Conservation (phyloP, 2,329 filamentous ascomycete species). For the Cladosporium colombiae region DNA sequence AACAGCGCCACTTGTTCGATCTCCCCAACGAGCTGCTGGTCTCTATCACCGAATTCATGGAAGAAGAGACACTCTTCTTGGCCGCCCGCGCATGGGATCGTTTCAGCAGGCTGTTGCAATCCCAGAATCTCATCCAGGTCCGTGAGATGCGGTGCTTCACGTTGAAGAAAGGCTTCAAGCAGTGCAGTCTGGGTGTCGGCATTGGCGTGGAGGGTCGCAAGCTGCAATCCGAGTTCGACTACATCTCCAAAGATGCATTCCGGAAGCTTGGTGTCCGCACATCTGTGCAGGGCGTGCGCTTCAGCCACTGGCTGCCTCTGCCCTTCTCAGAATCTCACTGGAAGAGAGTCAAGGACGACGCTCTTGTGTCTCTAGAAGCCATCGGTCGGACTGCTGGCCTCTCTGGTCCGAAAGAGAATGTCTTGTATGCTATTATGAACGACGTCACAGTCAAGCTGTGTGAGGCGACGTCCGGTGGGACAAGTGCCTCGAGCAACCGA, state of each 20-base stretch:
- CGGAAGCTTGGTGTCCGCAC: constrained; percentile 19
- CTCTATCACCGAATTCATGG: constrained; percentile 25
- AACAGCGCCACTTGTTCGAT: constrained; percentile 17
- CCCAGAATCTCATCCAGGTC: constrained; percentile 26
- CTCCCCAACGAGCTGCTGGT: constrained; percentile 26
- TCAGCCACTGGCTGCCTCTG: constrained; percentile 28
- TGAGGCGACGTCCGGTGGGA: background rate
- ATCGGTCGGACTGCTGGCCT: constrained; percentile 17
- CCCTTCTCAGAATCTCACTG: constrained; percentile 28
- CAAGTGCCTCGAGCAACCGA: background rate
- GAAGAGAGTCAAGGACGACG: constrained; percentile 20
- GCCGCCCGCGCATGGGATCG: constrained; percentile 28
- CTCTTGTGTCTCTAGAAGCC: constrained; percentile 10
- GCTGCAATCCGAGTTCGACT: constrained; percentile 30
- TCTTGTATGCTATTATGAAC: constrained; percentile 30
- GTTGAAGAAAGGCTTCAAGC: constrained; percentile 27
- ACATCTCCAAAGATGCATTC: constrained; percentile 27
- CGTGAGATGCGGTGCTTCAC: constrained; percentile 31
- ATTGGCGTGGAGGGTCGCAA: constrained; percentile 21
- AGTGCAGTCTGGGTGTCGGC: constrained; percentile 26
- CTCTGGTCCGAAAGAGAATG: constrained; percentile 22
- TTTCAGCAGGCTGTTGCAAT: constrained; percentile 24
- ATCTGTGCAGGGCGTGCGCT: constrained; percentile 26
- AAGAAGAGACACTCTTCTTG: constrained; percentile 25
- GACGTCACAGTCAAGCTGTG: constrained; percentile 27